These are phyloP conservation scores for Kuraishia molischiana DNA, from an alignment of 805 yeast species.

Conservation along the genomic window DNA sequence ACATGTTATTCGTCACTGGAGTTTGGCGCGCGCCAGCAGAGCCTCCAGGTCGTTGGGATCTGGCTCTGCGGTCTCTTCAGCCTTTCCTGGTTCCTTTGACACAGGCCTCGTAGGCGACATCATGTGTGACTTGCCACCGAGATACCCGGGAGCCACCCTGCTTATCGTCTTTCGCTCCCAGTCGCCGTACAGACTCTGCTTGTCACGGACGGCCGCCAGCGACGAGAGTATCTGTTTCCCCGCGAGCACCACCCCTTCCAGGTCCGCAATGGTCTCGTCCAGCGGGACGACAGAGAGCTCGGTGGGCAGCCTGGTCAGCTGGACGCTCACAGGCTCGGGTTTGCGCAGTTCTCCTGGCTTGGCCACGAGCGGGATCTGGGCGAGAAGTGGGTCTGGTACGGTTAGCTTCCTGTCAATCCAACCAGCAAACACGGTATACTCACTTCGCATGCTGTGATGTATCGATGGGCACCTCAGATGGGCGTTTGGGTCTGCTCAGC, in stretches of 20 bases:
- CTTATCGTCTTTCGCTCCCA: constrained; percentile 12
- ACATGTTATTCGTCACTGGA: too few relatives aligned
- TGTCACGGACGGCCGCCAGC: constrained; percentile 1
- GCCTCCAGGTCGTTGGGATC: constrained; percentile 1
- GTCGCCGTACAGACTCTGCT: constrained; percentile 4
- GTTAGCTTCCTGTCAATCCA: too few relatives aligned
- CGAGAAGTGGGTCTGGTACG: constrained; percentile 8
- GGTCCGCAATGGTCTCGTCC: constrained; percentile 3
- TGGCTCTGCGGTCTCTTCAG: not conserved
- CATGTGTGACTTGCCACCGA: constrained; percentile 13
- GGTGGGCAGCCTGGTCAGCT: constrained; percentile 8
- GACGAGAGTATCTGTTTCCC: constrained; percentile 3
- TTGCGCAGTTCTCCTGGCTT: constrained; percentile 14
- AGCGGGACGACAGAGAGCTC: constrained; percentile 2
- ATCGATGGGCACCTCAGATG: too few relatives aligned
- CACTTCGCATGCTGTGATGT: too few relatives aligned
- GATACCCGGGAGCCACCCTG: constrained; percentile 17
- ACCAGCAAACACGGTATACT: too few relatives aligned
- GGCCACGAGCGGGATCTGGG: constrained; percentile 18
- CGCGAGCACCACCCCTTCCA: constrained; percentile 4
- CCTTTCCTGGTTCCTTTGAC: not conserved
- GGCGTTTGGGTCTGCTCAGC: too few relatives aligned
- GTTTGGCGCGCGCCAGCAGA: too few relatives aligned
- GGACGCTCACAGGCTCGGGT: constrained; percentile 15
- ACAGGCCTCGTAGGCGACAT: constrained; percentile 14